Base-by-base conservation (phyloP, 352 stramenopile genomes). In the Pythium phragmiticola region DNA sequence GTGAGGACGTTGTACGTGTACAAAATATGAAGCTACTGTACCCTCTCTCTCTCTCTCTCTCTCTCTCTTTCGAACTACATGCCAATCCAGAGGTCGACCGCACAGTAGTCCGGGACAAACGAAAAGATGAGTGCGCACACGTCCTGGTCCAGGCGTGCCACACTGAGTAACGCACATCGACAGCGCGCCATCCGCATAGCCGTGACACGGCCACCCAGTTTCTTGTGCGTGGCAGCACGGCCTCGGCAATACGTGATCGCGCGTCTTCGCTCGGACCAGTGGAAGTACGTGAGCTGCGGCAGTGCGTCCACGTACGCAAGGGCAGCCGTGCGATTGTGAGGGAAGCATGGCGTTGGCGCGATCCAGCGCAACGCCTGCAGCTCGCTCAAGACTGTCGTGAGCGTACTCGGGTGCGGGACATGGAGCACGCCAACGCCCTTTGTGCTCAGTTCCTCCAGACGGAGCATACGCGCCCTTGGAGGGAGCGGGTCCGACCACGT, bases 251-350 rank as follows among this genome's bases (percentile, higher is more conserved):
- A 37, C 3, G 9, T 34, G 26, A 7, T 9, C 5, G 12, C 26
- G 23, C 12, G 19, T 1, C 26, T 8, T 34, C 47, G 6, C 7
- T 34, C 26, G 7, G 47, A 53, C 47, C 47, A 53, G 26, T 53
- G 47, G 23, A 53, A 53, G 23, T 53, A 53, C 12, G 12, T 53
- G 26, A 53, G 47, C 7, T 53, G 36, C 3, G 47, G 47, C 11
- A 53, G 47, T 5, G 47, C 23, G 2, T 53, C 14, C 3, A 53
- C n/a, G 47, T 53, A 53, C 11, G 11, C 21, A 23, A 53, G 8
- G 23, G 47, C 47, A 9, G 47, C n/a, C 8, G 9, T 21, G 14
- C 39, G 39, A 1, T 37, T 53, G 9, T 37, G 1, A 19, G 0
- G 9, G 23, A 53, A 39, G 16, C 47, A 21, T 6, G 21, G 21